Conservation (phyloP, 352 stramenopile species). For the Globisporangium parvum region DNA sequence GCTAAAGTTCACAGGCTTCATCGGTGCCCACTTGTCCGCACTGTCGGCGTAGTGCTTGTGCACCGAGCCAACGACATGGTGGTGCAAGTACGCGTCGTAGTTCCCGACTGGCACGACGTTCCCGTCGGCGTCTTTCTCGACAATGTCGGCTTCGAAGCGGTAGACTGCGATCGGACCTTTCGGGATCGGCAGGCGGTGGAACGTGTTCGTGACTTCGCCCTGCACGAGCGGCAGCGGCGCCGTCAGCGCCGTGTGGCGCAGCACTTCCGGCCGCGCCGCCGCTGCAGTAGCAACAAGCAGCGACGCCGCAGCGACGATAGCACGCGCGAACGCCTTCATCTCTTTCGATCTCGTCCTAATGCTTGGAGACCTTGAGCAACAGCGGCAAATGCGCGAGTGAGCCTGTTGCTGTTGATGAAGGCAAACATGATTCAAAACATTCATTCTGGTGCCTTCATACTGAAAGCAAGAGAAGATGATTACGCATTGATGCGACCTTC, state of each 20-base stretch:
- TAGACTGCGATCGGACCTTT: constrained; percentile 79
- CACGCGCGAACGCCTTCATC: constrained; percentile 7
- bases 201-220: constrained; percentile 73
- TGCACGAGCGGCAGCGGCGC: constrained; percentile 49
- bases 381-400: no score
- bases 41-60: constrained; percentile 55
- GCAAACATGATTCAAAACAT: background rate
- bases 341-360: no score
- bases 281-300: background rate
- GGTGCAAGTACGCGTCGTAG: constrained; percentile 78
- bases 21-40: constrained; percentile 47
- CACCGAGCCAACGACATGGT: constrained; percentile 74
- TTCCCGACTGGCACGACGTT: constrained; percentile 47
- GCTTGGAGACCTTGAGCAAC: no score
- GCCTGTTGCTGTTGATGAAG: background rate
- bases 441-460: background rate
- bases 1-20: constrained; percentile 69
- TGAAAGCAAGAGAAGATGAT: background rate
- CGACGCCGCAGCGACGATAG: background rate
- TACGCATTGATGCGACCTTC: background rate
- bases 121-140: constrained; percentile 52
- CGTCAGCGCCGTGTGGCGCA: constrained; percentile 64
- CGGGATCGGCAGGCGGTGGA: constrained; percentile 64
- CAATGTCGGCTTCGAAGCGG: constrained; percentile 70
- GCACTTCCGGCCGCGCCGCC: constrained; percentile 25